Percentiles rank a stretch among this genome's conserved stretches.
Conservation (phyloP, 352 stramenopile species). For the Globisporangium irregulare region DNA sequence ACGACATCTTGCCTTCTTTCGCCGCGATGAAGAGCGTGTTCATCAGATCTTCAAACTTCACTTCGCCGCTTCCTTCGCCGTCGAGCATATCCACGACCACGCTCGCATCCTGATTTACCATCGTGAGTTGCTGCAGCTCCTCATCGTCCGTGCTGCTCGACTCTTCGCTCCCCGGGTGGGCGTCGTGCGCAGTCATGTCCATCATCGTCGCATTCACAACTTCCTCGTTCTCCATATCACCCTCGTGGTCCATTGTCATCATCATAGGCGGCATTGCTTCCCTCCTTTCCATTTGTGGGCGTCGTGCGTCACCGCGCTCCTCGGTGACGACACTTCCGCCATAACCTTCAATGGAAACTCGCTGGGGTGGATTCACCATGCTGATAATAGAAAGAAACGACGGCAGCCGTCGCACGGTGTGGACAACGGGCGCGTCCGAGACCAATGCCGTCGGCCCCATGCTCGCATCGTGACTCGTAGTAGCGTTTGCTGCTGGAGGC, state of each 20-base stretch:
- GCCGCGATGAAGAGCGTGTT: conserved; percentile 58
- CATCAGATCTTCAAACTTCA: conserved; percentile 62
- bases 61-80: conserved; percentile 39
- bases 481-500: neutral
- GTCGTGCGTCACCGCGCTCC: neutral
- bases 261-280: neutral
- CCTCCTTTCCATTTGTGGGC: neutral
- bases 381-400: conserved; percentile 1
- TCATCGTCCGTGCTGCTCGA: conserved; percentile 79
- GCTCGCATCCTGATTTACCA: conserved; percentile 46
- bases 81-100: conserved; percentile 17
- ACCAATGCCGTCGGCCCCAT: neutral
- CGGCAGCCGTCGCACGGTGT: neutral
- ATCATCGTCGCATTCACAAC: conserved; percentile 21
- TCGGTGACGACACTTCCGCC: neutral
- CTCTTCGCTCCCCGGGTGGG: conserved; percentile 40
- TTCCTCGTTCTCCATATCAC: conserved; percentile 16
- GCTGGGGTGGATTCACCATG: neutral
- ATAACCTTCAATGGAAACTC: neutral
- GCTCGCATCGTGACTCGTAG: neutral
- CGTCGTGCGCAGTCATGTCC: conserved; percentile 8
- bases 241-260: conserved; percentile 5
- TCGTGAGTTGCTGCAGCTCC: conserved; percentile 66
- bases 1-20: conserved; percentile 41
- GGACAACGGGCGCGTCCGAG: neutral